Base-by-base conservation (phyloP, 768 basidiomycete species). In the Daedaleopsis nitida region DNA sequence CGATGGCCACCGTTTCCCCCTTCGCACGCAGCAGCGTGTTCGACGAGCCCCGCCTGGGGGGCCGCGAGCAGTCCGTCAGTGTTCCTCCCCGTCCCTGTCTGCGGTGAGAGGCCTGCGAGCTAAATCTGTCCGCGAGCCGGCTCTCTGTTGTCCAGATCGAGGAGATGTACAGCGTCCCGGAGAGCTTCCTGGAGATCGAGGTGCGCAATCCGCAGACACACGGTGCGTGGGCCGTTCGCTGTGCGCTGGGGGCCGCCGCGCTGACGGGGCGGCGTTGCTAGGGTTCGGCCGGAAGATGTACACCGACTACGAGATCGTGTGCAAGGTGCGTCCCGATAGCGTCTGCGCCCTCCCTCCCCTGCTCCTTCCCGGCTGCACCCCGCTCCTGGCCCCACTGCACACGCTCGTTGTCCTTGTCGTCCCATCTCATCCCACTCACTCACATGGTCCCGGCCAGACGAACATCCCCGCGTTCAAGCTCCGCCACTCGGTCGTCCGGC, bases 401-500 rank as follows among this genome's bases (percentile, higher is more conserved):
- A n/a, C 23, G 17, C 39, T 14, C 48, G 8, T 24, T 47, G 21
- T 38, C 48, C 12, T 24, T 47, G 21, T 38, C 37, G 34, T 52
- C 38, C 34, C n/a, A 14, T 16, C 42, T 5, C 1, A 23, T 37
- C 23, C 38, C 43, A 23, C 49, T 48, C 17, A 10, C 45, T 3
- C 45, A 42, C 39, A 3, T n/a, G n/a, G n/a, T 17, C 39, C 39
- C 17, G 39, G 13, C 4, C 65, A 97, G 95, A 98, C 97, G 68
- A 98, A 98, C 76, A 99, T 98, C 68, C 97, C 96, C 37, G 96
- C 96, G 0, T 99, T 99, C 82, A 97, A 98, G 73, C 84, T 98
- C 45, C 92, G 75, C 50, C 83, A 84, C 73, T 86, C 85, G 3
- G 75, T 83, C 45, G 86, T 87, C n/a, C 79, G 86, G 34, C 74